Evolutionary conservation across 805 yeast genomes (phyloP).

Genomic region (Metschnikowia proteae): DNA sequence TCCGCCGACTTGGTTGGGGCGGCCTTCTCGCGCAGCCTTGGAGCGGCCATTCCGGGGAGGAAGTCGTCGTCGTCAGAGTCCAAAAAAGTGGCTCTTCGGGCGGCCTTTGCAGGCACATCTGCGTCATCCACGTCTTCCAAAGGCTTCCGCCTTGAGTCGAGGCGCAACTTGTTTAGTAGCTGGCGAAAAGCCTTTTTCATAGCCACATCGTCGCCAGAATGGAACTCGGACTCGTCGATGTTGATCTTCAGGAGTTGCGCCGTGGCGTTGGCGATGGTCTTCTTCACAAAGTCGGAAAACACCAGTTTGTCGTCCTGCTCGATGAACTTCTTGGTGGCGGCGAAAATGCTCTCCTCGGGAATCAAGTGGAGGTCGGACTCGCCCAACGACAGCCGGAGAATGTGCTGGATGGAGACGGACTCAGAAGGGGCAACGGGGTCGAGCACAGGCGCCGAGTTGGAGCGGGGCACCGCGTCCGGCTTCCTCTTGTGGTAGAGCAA

Average conservation of each 20-base stretch:
- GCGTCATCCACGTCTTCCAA: conserved; percentile 1
- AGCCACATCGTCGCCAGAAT: conserved; percentile 24
- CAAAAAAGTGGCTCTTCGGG: not conserved
- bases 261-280: conserved; percentile 52
- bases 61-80: conserved; percentile 3
- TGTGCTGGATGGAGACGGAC: conserved; percentile 41
- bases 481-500: conserved; percentile 61
- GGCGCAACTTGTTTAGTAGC: conserved; percentile 16
- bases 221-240: conserved; percentile 36
- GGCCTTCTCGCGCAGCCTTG: not conserved
- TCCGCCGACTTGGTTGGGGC: not conserved
- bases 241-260: conserved; percentile 44
- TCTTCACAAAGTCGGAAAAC: conserved; percentile 57
- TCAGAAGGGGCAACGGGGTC: conserved; percentile 8
- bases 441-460: conserved; percentile 3
- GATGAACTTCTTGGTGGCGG: conserved; percentile 67
- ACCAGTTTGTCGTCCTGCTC: conserved; percentile 80
- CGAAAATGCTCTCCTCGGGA: conserved; percentile 71
- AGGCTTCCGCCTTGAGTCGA: conserved; percentile 11
- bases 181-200: conserved; percentile 16
- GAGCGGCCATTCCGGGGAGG: not conserved
- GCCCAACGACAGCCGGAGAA: conserved; percentile 60
- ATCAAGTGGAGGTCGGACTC: conserved; percentile 63
- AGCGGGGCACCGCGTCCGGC: conserved; percentile 14
- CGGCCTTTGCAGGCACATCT: not conserved